Evolutionary conservation across 805 yeast genomes (phyloP).

Genomic region (Candida argentea): DNA sequence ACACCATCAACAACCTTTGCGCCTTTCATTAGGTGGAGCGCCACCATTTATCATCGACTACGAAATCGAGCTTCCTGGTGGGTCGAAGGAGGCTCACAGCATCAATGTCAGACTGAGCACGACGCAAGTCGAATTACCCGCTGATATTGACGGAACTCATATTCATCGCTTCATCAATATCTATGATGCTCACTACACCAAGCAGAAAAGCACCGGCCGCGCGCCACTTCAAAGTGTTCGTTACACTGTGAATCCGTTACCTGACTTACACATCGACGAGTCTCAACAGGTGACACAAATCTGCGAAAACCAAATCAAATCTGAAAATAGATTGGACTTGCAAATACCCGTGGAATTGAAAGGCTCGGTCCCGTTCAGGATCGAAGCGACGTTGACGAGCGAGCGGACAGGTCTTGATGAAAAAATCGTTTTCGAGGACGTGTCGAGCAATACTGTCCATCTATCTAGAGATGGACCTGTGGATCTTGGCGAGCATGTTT

Average conservation of each 20-base stretch:
- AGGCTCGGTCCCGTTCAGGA: constrained; percentile 55
- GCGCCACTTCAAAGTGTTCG: constrained; percentile 10
- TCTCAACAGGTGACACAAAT: constrained; percentile 35
- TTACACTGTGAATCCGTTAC: constrained; percentile 48
- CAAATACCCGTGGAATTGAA: constrained; percentile 41
- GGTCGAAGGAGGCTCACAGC: constrained; percentile 27
- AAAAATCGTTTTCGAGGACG: constrained; percentile 31
- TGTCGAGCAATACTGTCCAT: constrained; percentile 18
- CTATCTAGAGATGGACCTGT: constrained; percentile 33
- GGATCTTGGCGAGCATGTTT: constrained; percentile 59
- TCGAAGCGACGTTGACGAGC: constrained; percentile 50
- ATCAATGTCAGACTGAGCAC: constrained; percentile 21
- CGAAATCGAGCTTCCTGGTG: constrained; percentile 49
- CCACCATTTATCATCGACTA: constrained; percentile 66
- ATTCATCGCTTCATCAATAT: constrained; percentile 51
- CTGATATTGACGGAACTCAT: constrained; percentile 46
- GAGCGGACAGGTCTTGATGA: constrained; percentile 49
- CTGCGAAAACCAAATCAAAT: constrained; percentile 26
- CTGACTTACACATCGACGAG: constrained; percentile 43
- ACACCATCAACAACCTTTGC: constrained; percentile 14
- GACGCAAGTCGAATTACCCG: constrained; percentile 27
- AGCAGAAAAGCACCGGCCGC: constrained; percentile 14
- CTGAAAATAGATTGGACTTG: constrained; percentile 15
- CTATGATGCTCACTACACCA: constrained; percentile 53
- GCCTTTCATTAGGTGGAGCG: constrained; percentile 35